Conservation (phyloP, 2,329 filamentous ascomycete genomes). For the Talaromyces funiculosus region DNA sequence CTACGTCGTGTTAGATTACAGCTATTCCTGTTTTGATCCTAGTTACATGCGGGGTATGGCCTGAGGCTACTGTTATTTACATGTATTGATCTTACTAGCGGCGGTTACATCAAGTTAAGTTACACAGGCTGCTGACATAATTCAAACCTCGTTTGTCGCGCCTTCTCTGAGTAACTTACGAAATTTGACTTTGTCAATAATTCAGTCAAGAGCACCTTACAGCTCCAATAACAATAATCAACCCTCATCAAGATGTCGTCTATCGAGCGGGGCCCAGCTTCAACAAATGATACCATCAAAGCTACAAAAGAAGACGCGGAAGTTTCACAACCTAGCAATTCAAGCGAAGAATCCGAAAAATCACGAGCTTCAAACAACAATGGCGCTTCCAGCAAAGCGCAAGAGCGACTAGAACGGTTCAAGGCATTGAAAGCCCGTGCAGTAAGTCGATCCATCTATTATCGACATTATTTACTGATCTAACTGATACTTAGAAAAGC, state of each 20-base stretch:
- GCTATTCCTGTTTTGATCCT: not conserved
- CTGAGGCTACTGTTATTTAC: not conserved
- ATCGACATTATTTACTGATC: conserved; percentile 10
- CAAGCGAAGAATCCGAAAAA: conserved; percentile 6
- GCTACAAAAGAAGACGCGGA: not conserved
- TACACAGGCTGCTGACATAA: conserved; percentile 3
- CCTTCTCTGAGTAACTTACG: not conserved
- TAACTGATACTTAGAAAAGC: conserved; percentile 33
- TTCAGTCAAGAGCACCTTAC: not conserved
- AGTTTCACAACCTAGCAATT: not conserved
- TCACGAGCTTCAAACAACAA: conserved; percentile 14
- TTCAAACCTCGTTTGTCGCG: not conserved
- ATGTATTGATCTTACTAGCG: not conserved
- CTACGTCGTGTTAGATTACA: not conserved
- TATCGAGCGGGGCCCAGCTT: not conserved
- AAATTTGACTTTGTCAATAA: not conserved
- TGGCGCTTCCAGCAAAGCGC: conserved; percentile 25
- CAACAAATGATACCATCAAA: not conserved
- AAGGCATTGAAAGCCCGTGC: conserved; percentile 79
- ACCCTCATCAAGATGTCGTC: conserved; percentile 6
- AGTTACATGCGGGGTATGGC: not conserved
- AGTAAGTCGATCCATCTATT: conserved; percentile 30
- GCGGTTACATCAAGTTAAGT: no score
- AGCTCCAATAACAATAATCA: not conserved
- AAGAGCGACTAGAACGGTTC: conserved; percentile 74